These are phyloP conservation scores for Calonectria pauciramosa DNA, from an alignment of 2,329 filamentous ascomycete genomes.

Conservation along the genomic window DNA sequence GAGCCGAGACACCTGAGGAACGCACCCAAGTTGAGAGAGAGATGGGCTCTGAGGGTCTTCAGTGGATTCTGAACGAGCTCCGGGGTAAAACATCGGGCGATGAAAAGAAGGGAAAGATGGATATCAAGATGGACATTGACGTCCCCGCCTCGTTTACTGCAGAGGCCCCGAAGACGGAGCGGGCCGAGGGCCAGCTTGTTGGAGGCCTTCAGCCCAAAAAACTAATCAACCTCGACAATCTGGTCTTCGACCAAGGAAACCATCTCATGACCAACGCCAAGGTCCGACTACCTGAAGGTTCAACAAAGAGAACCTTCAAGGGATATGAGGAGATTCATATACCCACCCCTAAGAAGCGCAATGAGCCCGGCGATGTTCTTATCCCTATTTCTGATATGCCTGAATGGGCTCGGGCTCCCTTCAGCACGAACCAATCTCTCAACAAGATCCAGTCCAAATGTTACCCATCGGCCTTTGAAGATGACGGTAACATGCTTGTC, in stretches of 20 bases:
- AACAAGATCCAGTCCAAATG: conserved; percentile 98
- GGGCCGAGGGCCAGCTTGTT: conserved; percentile 76
- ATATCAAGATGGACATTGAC: conserved; percentile 97
- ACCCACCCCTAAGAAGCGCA: conserved; percentile 89
- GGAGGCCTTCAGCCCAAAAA: conserved; percentile 89
- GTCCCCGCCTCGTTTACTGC: conserved; percentile 72
- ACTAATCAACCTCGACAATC: conserved; percentile 93
- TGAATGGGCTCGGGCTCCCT: conserved; percentile 90
- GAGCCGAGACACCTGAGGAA: conserved; percentile 83
- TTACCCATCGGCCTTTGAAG: conserved; percentile 89
- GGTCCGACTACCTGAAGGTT: conserved; percentile 92
- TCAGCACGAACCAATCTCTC: conserved; percentile 86
- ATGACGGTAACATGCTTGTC: conserved; percentile 97
- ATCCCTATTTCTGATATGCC: conserved; percentile 91
- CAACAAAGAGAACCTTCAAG: conserved; percentile 95
- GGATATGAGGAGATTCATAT: conserved; percentile 99
- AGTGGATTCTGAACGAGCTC: conserved; percentile 89
- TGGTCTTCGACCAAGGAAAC: conserved; percentile 97
- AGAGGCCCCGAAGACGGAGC: conserved; percentile 65
- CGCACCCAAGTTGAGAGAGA: conserved; percentile 86
- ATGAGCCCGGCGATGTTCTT: conserved; percentile 82
- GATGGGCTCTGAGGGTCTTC: conserved; percentile 90
- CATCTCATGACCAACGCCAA: conserved; percentile 99
- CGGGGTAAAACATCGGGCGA: conserved; percentile 77
- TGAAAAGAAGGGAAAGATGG: conserved; percentile 76